A percentile compares a stretch with the other conserved stretches of the same genome.
Conservation (phyloP, 495 filamentous ascomycete species). For the Schizothecium vesticola region DNA sequence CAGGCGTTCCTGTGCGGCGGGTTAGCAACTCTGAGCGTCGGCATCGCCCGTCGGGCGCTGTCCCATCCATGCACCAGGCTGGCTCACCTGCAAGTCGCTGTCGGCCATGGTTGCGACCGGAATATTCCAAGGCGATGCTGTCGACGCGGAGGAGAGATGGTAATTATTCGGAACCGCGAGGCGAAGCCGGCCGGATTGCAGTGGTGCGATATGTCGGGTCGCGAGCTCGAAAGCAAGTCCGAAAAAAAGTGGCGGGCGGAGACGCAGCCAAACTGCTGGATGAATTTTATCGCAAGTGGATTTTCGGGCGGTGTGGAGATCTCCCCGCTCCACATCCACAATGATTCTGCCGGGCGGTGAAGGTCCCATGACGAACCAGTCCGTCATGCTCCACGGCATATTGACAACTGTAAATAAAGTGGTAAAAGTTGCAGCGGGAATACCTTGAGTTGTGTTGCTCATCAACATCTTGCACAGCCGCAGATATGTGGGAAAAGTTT, state of each 20-base stretch:
- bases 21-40: conserved; percentile 4
- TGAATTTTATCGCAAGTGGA: conserved; percentile 33
- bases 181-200: background rate
- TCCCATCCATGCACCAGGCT: background rate
- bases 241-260: conserved; percentile 21
- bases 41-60: background rate
- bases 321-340: conserved; percentile 12
- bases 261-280: conserved; percentile 9
- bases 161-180: background rate
- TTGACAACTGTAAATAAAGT: background rate
- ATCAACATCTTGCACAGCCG: background rate
- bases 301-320: conserved; percentile 32
- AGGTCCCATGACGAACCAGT: background rate
- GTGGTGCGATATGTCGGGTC: conserved; percentile 8
- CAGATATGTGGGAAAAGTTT: background rate
- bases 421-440: too few relatives aligned
- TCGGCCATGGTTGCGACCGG: conserved; percentile 21
- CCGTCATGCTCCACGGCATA: background rate
- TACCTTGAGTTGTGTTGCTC: background rate
- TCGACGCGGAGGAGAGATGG: background rate
- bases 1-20: conserved; percentile 64
- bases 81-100: conserved; percentile 25
- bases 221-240: conserved; percentile 12
- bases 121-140: background rate
- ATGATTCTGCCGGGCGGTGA: conserved; percentile 31